Base-by-base conservation (phyloP, 208 protist genomes). In the Trypanosoma avium region DNA sequence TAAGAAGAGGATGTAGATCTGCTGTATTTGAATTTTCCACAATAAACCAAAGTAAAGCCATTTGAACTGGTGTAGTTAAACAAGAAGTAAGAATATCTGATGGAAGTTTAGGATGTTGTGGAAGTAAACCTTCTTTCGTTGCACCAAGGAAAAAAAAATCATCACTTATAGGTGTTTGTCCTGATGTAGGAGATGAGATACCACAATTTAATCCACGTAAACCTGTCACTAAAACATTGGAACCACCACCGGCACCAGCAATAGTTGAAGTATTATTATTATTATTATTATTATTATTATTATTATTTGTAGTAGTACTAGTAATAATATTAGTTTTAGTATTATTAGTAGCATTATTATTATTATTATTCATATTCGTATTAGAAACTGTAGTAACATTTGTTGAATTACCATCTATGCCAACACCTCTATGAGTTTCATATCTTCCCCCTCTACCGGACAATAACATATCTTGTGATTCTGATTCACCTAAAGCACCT, bases 21-120 rank as follows among this genome's bases (percentile, higher is more conserved):
- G 63, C 58, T 43, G 82, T 64, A 17, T 79, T 67, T 2, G 79
- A 53, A 40, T 81, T 77, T 30, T 84, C 71, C 22, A 82, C 83
- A 17, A 90, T 81, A 67, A 93, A 98, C 97, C 95, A 99, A 36
- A 93, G 69, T n/a, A 99, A 64, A 15, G 96, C 95, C 65, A 98
- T 98, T 40, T 84, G 81, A 15, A 99, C 85, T 1, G 99, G 98
- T 29, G 98, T 99, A 0, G 98, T 99, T 3, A 99, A 84, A 77
- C 99, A 99, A n/a, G 96, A 80, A 4, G 98, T 99, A 62, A 99
- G 98, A 22, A 99, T 81, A 81, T 99, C 99, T 1, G 82, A 88
- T 3, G 87, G 90, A 40, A 96, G 75, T 24, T 72, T 76, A 24
- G 79, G 82, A 71, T 96, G 90, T 7, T 48, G 62, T 7, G 73